Evolutionary conservation across 2,329 filamentous ascomycete genomes (phyloP).

Genomic region (Fusarium goolgardi): DNA sequence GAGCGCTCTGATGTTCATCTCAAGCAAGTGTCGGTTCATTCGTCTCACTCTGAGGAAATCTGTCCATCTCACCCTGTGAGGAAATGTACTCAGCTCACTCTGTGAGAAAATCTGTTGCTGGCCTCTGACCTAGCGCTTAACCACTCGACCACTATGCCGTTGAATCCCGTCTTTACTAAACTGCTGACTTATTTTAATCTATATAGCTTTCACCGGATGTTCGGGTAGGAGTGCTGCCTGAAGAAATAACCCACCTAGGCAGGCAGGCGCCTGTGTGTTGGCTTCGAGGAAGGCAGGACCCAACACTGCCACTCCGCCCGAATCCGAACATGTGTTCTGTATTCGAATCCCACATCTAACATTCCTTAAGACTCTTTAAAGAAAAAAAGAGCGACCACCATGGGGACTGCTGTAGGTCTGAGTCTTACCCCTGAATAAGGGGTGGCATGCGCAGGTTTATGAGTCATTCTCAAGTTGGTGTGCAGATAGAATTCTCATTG

Average conservation of each 20-base stretch:
- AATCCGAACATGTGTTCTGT: not conserved
- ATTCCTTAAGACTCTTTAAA: not conserved
- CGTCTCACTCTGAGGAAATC: not conserved
- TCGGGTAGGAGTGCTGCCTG: not conserved
- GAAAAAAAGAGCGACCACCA: too few species aligned
- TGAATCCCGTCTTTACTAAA: constrained; percentile 1
- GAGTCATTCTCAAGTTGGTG: not conserved
- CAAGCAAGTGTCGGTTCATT: not conserved
- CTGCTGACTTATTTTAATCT: not conserved
- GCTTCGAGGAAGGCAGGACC: not conserved
- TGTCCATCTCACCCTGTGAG: too few species aligned
- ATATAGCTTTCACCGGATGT: not conserved
- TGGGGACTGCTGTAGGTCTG: not conserved
- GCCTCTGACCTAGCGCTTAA: not conserved
- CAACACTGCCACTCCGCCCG: not conserved
- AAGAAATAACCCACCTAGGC: not conserved
- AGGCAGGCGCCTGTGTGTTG: not conserved
- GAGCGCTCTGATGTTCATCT: constrained; percentile 1
- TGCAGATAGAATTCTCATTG: not conserved
- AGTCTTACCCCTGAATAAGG: not conserved
- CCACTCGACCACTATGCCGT: not conserved
- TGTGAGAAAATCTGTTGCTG: not conserved
- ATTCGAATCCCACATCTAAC: not conserved
- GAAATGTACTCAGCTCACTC: too few species aligned
- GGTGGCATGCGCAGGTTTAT: not conserved